Base-by-base conservation (phyloP, 176 grass and related monocot species). In the Carex kokanica region DNA sequence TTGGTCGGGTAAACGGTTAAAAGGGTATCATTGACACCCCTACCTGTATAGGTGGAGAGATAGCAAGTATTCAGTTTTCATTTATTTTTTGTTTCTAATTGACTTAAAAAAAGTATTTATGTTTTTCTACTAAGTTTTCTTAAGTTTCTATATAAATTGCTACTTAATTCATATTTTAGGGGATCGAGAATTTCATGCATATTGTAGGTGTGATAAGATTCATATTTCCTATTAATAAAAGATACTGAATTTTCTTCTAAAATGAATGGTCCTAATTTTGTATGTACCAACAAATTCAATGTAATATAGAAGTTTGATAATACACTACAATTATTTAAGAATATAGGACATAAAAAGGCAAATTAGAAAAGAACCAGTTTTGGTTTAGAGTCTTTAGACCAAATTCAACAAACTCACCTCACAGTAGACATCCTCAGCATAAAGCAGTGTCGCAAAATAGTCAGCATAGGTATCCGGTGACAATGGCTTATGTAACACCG, bases 351-450 rank as follows among this genome's bases (percentile, higher is more conserved):
- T 9, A 61, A 61, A 62, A 27, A 62, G 21, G 6, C 0, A 0
- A 60, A 61, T 18, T 25, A 70, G 7, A n/a, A 70, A 36, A 17
- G 2, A 43, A 4, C 34, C 1, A 4, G 25, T 9, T 64, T 29
- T 31, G 25, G 62, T 13, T 64, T 64, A 9, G 41, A 8, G 45
- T 49, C 45, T 49, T 49, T 49, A 32, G 13, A 65, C 27, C 9
- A 40, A 10, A 70, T 70, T 40, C 66, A 70, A 20, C 8, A 43
- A 43, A n/a, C 1, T 31, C 18, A 88, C 86, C 86, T 88, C 80
- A 23, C 2, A 62, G 27, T 88, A 83, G 70, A 77, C 41, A 12
- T 84, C 80, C 59, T 88, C 80, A 34, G 86, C 86, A 58, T 88
- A 79, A 29, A 88, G 80, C 34, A 88, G 27, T 18, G 81, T 45